Conservation (phyloP, 202 grass and related monocot species). For the Brachypodium distachyon region DNA sequence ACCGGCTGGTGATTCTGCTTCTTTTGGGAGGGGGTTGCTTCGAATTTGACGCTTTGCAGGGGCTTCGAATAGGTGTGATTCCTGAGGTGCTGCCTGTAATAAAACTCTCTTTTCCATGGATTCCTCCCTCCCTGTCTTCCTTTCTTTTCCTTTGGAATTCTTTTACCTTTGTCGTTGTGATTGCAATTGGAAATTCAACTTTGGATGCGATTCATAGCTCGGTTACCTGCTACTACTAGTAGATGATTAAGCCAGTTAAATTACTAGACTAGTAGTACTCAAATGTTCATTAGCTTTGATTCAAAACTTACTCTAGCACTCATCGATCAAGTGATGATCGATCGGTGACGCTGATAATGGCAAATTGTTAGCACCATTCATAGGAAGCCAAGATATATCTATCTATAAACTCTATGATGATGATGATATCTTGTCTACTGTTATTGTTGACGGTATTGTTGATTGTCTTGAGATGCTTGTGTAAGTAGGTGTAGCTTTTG, state of each 20-base stretch:
- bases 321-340: neutral
- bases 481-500: conserved; percentile 11
- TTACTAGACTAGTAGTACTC: neutral
- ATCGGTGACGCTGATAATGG: no score
- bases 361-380: neutral
- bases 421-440: neutral
- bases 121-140: conserved; percentile 14
- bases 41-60: conserved; percentile 17
- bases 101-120: conserved; percentile 19
- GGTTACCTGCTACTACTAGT: neutral
- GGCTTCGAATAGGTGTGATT: conserved; percentile 24
- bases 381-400: neutral
- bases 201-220: conserved; percentile 4
- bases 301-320: neutral
- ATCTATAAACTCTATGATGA: neutral
- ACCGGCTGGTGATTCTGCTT: conserved; percentile 19
- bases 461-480: conserved; percentile 1
- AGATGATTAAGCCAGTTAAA: neutral
- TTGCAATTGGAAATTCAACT: conserved; percentile 34
- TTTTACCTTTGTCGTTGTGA: conserved; percentile 20
- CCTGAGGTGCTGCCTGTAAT: conserved; percentile 39
- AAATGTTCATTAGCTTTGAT: neutral
- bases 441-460: neutral
- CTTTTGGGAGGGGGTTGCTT: neutral
- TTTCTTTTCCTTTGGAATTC: conserved; percentile 13